These are phyloP conservation scores for Claviceps humidiphila DNA, from an alignment of 2,329 filamentous ascomycete species.

Conservation along the genomic window DNA sequence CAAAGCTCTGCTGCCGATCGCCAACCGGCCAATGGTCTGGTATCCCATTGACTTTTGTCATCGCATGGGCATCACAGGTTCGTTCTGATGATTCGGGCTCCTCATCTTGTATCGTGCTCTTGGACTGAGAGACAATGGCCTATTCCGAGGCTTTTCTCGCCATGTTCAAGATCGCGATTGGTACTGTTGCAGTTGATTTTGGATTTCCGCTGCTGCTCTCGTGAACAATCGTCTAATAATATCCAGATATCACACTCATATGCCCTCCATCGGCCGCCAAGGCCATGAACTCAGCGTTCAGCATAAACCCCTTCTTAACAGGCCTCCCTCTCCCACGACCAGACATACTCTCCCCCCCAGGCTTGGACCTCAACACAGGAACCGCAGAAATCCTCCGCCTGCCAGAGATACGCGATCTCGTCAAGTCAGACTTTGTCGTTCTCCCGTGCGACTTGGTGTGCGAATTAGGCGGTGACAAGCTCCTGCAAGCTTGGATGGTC, in stretches of 20 bases:
- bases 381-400: conserved; percentile 81
- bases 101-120: background rate
- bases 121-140: background rate
- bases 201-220: too few species aligned
- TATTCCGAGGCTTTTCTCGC: background rate
- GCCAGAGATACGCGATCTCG: conserved; percentile 63
- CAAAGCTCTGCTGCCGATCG: conserved; percentile 70
- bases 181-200: background rate
- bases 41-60: conserved; percentile 80
- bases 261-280: conserved; percentile 51
- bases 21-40: conserved; percentile 82
- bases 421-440: conserved; percentile 78
- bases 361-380: conserved; percentile 69
- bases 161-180: background rate
- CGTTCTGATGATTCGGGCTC: conserved; percentile 15
- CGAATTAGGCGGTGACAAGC: conserved; percentile 68
- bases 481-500: conserved; percentile 88
- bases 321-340: conserved; percentile 59
- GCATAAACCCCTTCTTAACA: conserved; percentile 67
- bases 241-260: conserved; percentile 46
- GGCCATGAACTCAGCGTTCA: conserved; percentile 56
- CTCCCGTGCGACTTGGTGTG: conserved; percentile 90
- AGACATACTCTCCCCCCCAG: conserved; percentile 61
- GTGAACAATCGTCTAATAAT: background rate
- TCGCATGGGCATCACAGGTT: conserved; percentile 63